Base-by-base conservation (phyloP, 768 basidiomycete species). In the Mycena chlorophos region DNA sequence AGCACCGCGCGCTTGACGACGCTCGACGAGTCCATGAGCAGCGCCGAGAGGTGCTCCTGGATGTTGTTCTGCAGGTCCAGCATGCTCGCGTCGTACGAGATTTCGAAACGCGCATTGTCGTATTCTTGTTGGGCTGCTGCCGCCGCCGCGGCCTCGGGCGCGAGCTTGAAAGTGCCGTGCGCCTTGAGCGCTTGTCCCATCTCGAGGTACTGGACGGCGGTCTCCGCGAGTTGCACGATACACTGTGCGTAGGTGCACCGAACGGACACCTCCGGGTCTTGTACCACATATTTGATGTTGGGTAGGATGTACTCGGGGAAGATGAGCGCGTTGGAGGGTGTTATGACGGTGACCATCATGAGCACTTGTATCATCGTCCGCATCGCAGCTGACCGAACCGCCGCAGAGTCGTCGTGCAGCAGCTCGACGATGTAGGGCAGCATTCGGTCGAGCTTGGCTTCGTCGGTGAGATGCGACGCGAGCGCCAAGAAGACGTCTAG, bases 281-380 rank as follows among this genome's bases (percentile, higher is more conserved):
- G 81, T 0, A 89, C 82, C 5, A 99, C 78, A 58, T 92, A 86
- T 30, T 84, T 82, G 64, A 93, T 83, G 65, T 97, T 91, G 1
- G 94, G 95, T 26, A 98, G 84, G 62, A 98, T 89, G 68, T 98
- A 99, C 70, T 98, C 95, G 0, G 94, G 91, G 65, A 98, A 89
- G 23, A 98, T 90, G 6, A 57, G 89, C 72, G 68, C 89, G 86
- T 23, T 91, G 81, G 76, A 95, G 76, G 87, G 95, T 75, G 73
- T 96, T 79, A 92, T 90, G 6, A 86, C 86, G 1, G 83, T 84
- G 27, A 90, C 88, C n/a, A 84, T 63, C 68, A 75, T 73, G n/a
- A 76, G 63, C 70, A 89, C 83, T 76, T 94, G 91, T 66, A 93
- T 82, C 54, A 96, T 71, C 0, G 88, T 89, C 55, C 89, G 77